A percentile compares a stretch with the other conserved stretches of the same genome.
phyloP scores from a whole-genome alignment of 371 early-diverging fungal species.

The Rhizopus sp. region DNA sequence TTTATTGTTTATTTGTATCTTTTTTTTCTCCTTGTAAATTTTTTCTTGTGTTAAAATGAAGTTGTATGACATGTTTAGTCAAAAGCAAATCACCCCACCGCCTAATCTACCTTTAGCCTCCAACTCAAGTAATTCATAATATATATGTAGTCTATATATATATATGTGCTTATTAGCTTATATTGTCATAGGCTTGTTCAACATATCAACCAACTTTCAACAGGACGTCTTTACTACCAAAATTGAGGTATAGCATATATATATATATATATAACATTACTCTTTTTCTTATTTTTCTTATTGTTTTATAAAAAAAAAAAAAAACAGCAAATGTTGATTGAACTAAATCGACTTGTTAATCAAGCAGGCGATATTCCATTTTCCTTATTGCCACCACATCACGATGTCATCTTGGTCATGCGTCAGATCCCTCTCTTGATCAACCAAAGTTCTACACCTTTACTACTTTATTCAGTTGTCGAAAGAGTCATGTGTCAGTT shows the following conservation, averaged over 20 bases:
- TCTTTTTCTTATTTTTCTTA: neutral
- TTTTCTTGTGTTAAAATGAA: conserved; percentile 20
- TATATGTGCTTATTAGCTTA: neutral
- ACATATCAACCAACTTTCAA: conserved; percentile 9
- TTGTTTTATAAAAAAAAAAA: neutral
- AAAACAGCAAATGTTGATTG: conserved; percentile 60
- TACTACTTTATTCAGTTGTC: conserved; percentile 72
- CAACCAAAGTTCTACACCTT: conserved; percentile 57
- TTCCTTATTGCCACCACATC: conserved; percentile 74
- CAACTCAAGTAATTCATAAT: neutral
- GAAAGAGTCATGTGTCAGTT: conserved; percentile 83
- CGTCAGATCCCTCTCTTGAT: conserved; percentile 73
- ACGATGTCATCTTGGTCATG: conserved; percentile 76
- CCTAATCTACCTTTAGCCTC: conserved; percentile 8
- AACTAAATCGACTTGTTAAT: conserved; percentile 76
- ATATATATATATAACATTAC: neutral
- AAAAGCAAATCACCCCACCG: conserved; percentile 24
- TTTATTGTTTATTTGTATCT: neutral
- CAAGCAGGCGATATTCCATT: conserved; percentile 60
- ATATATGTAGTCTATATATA: too few species aligned
- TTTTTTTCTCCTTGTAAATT: conserved; percentile 5
- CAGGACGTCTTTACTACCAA: conserved; percentile 22
- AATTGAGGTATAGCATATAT: conserved; percentile 17
- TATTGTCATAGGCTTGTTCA: conserved; percentile 13
- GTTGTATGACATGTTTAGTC: conserved; percentile 35